Evolutionary conservation across 176 grass and related monocot genomes (phyloP), one percentile per base, ranked within the genome.

Genomic region (Oryza officinalis): DNA sequence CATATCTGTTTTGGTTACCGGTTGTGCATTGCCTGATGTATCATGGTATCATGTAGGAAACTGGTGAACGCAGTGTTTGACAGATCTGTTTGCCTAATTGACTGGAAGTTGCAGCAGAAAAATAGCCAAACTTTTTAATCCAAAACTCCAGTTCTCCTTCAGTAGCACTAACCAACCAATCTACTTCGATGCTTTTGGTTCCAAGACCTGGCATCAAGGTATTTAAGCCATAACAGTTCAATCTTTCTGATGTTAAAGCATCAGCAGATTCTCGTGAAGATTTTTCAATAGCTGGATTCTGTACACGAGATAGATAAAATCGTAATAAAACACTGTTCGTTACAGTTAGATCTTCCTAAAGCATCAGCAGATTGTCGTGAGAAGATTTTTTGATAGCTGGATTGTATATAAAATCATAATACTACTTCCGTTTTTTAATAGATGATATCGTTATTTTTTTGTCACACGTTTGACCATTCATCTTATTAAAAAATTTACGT

Each of bases 1-100:
- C 71, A 81, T 85, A 81, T 69, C 40, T 76, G 69, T 65, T 89
- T 30, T 69, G 4, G 63, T 69, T 76, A 41, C n/a, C 32, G 0
- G 50, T 18, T 50, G 30, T 37, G 13, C 35, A 23, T 28, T 75
- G 13, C 40, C 33, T 31, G 43, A n/a, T 74, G 61, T 30, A 66
- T 73, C 12, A 13, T 78, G 41, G 27, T 30, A 50, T 64, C 32
- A 25, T 78, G 25, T 65, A 43, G 38, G 13, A 54, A 78, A 78
- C 59, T 72, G 43, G 68, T 54, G 52, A 72, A 3, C 57, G 2
- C 25, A 59, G 31, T 12, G n/a, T 45, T 35, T 13, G 43, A 65
- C 12, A 46, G 6, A 25, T 20, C 8, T 18, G 41, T 33, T 64
- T 20, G 10, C 28, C 22, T 49, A 50, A 37, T 17, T 71, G 27